Base-by-base conservation (phyloP, 345 rosid species). In the Gossypium ekmanianum region DNA sequence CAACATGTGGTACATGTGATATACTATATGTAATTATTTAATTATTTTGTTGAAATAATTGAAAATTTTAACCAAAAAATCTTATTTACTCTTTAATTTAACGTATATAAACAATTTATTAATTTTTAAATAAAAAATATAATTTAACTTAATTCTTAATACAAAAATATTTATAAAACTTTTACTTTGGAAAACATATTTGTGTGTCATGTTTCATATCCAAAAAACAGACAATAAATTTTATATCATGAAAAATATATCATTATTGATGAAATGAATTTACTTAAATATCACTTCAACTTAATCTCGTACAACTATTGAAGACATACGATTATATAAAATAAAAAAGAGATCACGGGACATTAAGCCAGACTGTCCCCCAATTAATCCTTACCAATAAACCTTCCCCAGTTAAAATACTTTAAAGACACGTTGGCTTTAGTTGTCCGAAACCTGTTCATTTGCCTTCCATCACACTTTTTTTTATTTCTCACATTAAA, bases 371-470 rank as follows among this genome's bases (percentile, higher is more conserved):
- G 75, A 20, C 52, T 75, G 78, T 75, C 66, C 24, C 62, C 73
- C 67, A 27, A 74, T 58, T 4, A 73, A 78, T 59, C 72, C 48
- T 76, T 71, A 50, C 69, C 68, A 62, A 52, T 74, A 57, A 81
- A 77, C 80, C 75, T 72, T 39, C 81, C 66, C 81, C 63, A 39
- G 44, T 17, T 61, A 51, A 39, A 2, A 52, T 4, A 51, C 56
- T 59, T 27, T 34, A 34, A 1, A 12, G n/a, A 47, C 20, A 48
- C 7, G 16, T 47, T 68, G 55, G 34, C 39, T 45, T 45, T 67
- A 20, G 55, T 45, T 44, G 52, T 12, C 34, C 55, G 26, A 45
- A 67, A 4, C 41, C 9, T 39, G 24, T 67, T 20, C 71, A 66
- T 18, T 68, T 9, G 39, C 75, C 67, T 69, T 22, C 29, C 54